Conservation (phyloP, 257 asterid species). For the Solanum tarapatanum region DNA sequence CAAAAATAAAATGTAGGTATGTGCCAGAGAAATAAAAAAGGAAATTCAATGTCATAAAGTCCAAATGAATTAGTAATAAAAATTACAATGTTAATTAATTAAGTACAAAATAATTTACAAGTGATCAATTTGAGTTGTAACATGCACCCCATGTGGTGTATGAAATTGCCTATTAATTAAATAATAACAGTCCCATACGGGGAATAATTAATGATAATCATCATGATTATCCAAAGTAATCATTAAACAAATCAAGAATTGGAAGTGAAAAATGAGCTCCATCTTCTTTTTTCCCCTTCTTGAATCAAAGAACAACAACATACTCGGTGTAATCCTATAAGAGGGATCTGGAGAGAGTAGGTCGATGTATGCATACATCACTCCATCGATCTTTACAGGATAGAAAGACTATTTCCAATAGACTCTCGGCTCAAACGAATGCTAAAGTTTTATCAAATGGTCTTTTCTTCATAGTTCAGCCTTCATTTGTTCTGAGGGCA, state of each 20-base stretch:
- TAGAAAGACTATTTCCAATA: neutral
- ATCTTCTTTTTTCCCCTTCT: neutral
- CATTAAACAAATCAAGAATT: neutral
- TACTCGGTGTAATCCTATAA: neutral
- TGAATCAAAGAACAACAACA: neutral
- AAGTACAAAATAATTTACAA: neutral
- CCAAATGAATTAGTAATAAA: neutral
- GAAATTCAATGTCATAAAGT: neutral
- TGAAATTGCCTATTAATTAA: neutral
- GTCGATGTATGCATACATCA: neutral
- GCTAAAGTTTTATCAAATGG: constrained; percentile 8
- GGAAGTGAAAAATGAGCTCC: neutral
- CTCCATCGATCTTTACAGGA: neutral
- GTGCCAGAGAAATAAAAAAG: neutral
- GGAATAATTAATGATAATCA: neutral
- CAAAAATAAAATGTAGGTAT: neutral
- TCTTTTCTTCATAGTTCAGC: constrained; percentile 38
- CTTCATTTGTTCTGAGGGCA: constrained; percentile 39
- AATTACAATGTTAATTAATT: neutral
- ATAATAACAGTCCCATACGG: neutral
- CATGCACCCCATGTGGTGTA: neutral
- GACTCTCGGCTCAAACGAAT: constrained; percentile 16
- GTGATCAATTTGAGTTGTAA: neutral
- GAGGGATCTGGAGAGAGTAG: neutral
- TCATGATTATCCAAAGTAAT: neutral